Conservation (phyloP, 345 rosid species). For the Murraya paniculata region DNA sequence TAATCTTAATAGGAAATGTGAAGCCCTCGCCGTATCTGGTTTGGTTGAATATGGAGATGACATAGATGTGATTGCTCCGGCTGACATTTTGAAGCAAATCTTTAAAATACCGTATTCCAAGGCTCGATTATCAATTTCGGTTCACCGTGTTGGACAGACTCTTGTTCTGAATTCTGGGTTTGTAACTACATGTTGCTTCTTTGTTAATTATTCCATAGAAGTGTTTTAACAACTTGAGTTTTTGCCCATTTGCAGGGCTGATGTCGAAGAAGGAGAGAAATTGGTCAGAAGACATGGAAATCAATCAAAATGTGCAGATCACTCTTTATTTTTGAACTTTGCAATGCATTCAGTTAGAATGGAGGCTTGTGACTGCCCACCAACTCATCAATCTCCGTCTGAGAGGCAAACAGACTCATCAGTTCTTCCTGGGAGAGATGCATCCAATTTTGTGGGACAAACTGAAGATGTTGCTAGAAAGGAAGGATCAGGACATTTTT, state of each 20-base stretch:
- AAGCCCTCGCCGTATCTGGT: constrained; percentile 94
- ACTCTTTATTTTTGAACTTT: constrained; percentile 81
- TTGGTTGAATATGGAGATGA: constrained; percentile 94
- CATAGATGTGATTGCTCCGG: constrained; percentile 85
- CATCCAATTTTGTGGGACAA: constrained; percentile 42
- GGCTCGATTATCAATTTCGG: constrained; percentile 88
- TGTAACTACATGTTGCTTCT: constrained; percentile 19
- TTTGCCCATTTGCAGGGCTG: constrained; percentile 57
- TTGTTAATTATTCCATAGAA: constrained; percentile 2
- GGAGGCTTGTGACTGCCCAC: constrained; percentile 99
- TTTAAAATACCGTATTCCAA: constrained; percentile 95
- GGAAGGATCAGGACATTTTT: constrained; percentile 36
- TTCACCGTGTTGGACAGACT: constrained; percentile 88
- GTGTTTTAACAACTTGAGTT: constrained; percentile 8
- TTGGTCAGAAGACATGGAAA: constrained; percentile 66
- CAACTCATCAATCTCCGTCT: constrained; percentile 45
- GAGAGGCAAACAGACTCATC: constrained; percentile 54
- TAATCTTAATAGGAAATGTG: constrained; percentile 70
- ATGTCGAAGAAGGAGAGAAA: constrained; percentile 89
- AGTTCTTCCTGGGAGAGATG: constrained; percentile 52
- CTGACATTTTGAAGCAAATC: constrained; percentile 90
- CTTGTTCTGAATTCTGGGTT: constrained; percentile 88
- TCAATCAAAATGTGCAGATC: constrained; percentile 84
- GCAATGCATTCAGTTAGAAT: constrained; percentile 98
- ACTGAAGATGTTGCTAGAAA: constrained; percentile 36